Evolutionary conservation across 2,329 filamentous ascomycete genomes (phyloP).

Genomic region (Botrytis cinerea): DNA sequence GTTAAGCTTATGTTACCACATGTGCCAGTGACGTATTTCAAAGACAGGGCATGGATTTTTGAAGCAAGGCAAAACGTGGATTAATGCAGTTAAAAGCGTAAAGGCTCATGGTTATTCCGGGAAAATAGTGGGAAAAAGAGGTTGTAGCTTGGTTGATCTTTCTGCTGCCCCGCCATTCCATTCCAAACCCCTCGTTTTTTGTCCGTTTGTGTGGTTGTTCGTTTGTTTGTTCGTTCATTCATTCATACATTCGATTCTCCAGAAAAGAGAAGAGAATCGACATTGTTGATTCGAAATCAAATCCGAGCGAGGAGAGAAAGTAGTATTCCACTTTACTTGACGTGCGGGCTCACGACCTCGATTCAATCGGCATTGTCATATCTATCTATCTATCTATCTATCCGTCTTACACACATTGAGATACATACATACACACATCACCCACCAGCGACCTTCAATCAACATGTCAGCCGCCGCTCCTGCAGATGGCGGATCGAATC

Average conservation of each 20-base stretch:
- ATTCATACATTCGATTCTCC: neutral
- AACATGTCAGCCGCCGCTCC: slow-evolving; percentile 37
- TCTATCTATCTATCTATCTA: neutral
- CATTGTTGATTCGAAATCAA: neutral
- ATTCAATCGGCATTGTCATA: neutral
- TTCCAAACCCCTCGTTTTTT: neutral
- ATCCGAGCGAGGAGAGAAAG: neutral
- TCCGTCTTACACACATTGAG: neutral
- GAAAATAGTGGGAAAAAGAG: neutral
- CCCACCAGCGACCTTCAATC: neutral
- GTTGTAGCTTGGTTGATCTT: neutral
- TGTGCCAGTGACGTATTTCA: neutral
- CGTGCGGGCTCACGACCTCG: slow-evolving; percentile 1
- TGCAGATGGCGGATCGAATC: slow-evolving; percentile 37
- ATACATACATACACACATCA: neutral
- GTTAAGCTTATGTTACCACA: neutral
- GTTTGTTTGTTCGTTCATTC: neutral
- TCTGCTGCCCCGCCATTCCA: neutral
- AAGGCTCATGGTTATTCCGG: neutral
- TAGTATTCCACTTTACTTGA: neutral
- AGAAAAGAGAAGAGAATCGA: neutral
- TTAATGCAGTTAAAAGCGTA: too few relatives aligned
- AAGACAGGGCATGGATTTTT: neutral
- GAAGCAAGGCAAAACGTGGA: neutral
- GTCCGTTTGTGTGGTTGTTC: too few relatives aligned